Evolutionary conservation across 2,329 filamentous ascomycete species (phyloP), one percentile per base, ranked within the genome.

Genomic region (Tetracladium maxilliforme): DNA sequence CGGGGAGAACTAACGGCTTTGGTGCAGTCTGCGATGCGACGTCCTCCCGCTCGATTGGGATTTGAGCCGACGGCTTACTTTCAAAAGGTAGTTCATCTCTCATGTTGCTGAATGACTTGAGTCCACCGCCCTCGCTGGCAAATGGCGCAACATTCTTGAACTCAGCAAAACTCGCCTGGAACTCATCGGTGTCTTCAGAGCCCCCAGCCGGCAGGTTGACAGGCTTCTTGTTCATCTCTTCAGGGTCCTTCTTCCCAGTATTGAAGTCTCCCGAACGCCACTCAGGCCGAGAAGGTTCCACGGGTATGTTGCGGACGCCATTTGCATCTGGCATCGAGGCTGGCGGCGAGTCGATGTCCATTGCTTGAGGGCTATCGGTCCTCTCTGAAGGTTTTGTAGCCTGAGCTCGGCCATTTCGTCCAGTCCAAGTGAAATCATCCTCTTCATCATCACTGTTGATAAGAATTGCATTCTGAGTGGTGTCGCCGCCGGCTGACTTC

Each of bases 311-410:
- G 16, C 68, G 57, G 12, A 56, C 55, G 6, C 41, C 42, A 26
- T 45, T 45, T 12, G 9, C 8, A 14, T 8, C 10, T 9, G 8
- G 8, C 5, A 38, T 28, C 10, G 40, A 34, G 7, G 30, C 34
- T 23, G 38, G 25, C 23, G 67, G 64, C 5, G 63, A 57, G 37
- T 76, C 70, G 25, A 76, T 72, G 33, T 76, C 70, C 70, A 76
- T 76, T 10, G 69, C 66, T 29, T 61, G 65, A 4, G 67, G 63
- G 33, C 61, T 69, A n/a, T n/a, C n/a, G n/a, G n/a, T n/a, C n/a
- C n/a, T n/a, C n/a, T n/a, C n/a, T n/a, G n/a, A n/a, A n/a, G n/a
- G n/a, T n/a, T n/a, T n/a, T n/a, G n/a, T n/a, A n/a, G n/a, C n/a
- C n/a, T n/a, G n/a, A n/a, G n/a, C n/a, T n/a, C n/a, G n/a, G n/a